Evolutionary conservation across 2,329 filamentous ascomycete genomes (phyloP).

Genomic region (Seiridium unicorne): DNA sequence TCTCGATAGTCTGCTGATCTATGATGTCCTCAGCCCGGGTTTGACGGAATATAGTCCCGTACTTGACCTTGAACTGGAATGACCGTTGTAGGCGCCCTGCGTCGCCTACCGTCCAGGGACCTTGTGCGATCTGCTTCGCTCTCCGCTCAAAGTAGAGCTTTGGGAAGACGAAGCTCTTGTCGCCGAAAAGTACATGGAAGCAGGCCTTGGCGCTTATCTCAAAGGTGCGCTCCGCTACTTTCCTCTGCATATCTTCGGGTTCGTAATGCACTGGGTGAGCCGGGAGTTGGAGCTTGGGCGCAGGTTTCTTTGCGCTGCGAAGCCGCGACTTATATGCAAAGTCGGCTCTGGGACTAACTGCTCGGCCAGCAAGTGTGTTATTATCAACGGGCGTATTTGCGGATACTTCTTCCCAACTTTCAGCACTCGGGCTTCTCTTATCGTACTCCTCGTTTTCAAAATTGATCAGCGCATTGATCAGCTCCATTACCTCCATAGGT

Average conservation of each 20-base stretch:
- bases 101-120: conserved; percentile 76
- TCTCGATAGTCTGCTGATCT: conserved; percentile 85
- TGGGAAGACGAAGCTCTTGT: conserved; percentile 93
- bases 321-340: conserved; percentile 34
- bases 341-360: conserved; percentile 31
- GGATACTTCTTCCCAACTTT: conserved; percentile 88
- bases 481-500: conserved; percentile 64
- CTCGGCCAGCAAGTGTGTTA: conserved; percentile 42
- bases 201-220: conserved; percentile 91
- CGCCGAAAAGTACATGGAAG: conserved; percentile 95
- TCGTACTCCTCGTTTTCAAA: conserved; percentile 65
- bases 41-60: conserved; percentile 63
- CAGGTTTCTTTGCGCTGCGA: conserved; percentile 33
- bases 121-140: conserved; percentile 78
- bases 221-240: conserved; percentile 78
- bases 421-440: conserved; percentile 68
- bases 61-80: conserved; percentile 76
- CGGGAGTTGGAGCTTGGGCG: conserved; percentile 78
- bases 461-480: conserved; percentile 70
- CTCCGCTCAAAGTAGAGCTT: conserved; percentile 82
- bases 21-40: conserved; percentile 61
- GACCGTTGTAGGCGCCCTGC: conserved; percentile 71
- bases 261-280: conserved; percentile 79
- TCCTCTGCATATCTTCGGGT: conserved; percentile 75
- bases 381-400: conserved; percentile 59